These are phyloP conservation scores for Termitomyces sp. DNA, from an alignment of 768 basidiomycete genomes.

Conservation along the genomic window DNA sequence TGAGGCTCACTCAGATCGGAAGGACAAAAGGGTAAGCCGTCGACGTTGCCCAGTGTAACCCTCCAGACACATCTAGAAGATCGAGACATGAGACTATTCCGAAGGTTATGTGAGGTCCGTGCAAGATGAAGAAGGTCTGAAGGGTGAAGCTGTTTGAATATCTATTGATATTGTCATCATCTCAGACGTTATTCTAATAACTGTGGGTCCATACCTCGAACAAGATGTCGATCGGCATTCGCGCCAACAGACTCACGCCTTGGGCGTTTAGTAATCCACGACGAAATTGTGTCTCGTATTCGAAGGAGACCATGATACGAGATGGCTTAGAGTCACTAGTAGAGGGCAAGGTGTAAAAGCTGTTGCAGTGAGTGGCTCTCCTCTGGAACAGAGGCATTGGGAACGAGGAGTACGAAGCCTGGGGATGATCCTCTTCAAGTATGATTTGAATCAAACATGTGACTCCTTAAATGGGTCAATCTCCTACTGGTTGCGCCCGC, in stretches of 20 bases:
- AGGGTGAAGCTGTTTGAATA: constrained; percentile 32
- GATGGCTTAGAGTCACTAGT: neutral
- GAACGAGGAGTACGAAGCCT: neutral
- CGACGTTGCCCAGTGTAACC: constrained; percentile 20
- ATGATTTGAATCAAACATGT: constrained; percentile 3
- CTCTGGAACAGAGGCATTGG: neutral
- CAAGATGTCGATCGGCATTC: constrained; percentile 20
- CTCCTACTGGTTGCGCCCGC: neutral
- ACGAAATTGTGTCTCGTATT: neutral
- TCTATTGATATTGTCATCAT: constrained; percentile 18
- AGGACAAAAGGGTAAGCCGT: constrained; percentile 31
- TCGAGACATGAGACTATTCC: constrained; percentile 29
- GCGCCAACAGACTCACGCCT: neutral
- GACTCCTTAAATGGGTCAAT: neutral
- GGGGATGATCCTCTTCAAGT: constrained; percentile 2
- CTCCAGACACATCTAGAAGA: constrained; percentile 28
- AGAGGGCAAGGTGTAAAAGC: neutral
- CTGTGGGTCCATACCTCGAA: constrained; percentile 15
- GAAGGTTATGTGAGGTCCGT: constrained; percentile 32
- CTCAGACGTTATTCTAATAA: neutral
- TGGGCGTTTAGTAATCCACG: neutral
- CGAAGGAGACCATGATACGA: neutral
- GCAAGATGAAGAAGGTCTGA: constrained; percentile 36
- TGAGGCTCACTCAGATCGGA: constrained; percentile 33
- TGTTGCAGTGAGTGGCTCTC: neutral